Conservation (phyloP, 2,329 filamentous ascomycete species). For the Endoconidiophora polonica region DNA sequence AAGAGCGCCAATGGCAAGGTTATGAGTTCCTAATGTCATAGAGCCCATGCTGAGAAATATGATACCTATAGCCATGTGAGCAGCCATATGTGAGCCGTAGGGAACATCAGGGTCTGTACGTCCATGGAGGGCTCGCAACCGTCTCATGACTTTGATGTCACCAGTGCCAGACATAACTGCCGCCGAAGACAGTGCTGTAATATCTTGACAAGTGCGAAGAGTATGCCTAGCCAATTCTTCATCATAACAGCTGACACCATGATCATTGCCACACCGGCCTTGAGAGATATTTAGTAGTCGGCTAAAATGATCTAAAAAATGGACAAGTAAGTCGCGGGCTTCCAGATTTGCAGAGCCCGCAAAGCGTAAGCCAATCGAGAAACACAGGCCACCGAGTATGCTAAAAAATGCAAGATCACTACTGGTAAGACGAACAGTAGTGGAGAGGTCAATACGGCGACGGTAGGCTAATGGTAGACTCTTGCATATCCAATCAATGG, state of each 20-base stretch:
- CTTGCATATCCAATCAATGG: conserved; percentile 54
- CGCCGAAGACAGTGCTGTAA: conserved; percentile 64
- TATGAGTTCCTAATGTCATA: conserved; percentile 75
- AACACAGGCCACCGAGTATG: conserved; percentile 77
- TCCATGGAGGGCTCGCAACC: conserved; percentile 75
- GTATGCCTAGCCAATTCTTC: conserved; percentile 68
- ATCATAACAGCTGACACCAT: conserved; percentile 45
- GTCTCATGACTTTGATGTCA: conserved; percentile 68
- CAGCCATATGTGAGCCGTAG: conserved; percentile 85
- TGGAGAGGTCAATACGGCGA: conserved; percentile 36
- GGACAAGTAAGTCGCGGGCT: conserved; percentile 67
- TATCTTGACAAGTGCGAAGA: conserved; percentile 78
- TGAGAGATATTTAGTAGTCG: conserved; percentile 48
- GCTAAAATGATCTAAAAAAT: conserved; percentile 76
- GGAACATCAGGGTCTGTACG: conserved; percentile 68
- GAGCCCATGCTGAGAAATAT: conserved; percentile 88
- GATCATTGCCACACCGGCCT: conserved; percentile 17
- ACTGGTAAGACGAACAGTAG: conserved; percentile 39
- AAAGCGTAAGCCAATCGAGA: conserved; percentile 57
- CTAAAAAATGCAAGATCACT: conserved; percentile 86
- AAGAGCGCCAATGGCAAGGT: conserved; percentile 70
- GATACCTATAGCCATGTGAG: conserved; percentile 78
- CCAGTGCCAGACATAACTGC: conserved; percentile 94
- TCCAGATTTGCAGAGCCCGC: conserved; percentile 52
- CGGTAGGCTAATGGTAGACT: conserved; percentile 60